Evolutionary conservation across 352 stramenopile genomes (phyloP).

Genomic region (Phytophthora idaei): DNA sequence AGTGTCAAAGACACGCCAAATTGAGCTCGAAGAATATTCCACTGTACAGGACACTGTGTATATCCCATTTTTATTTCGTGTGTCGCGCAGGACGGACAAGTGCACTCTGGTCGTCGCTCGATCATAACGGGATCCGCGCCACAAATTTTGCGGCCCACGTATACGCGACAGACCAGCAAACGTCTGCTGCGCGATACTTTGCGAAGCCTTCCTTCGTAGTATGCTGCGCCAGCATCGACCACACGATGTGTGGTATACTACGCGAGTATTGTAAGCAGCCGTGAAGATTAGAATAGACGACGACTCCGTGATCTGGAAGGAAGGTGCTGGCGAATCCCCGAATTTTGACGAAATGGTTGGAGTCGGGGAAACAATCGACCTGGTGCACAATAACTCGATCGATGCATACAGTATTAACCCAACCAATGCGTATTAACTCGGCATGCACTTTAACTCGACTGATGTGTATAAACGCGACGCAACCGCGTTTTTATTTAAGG

Average conservation of each 20-base stretch:
- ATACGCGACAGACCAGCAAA: slow-evolving; percentile 9
- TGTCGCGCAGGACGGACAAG: neutral
- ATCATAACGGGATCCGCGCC: slow-evolving; percentile 1
- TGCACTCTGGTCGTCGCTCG: neutral
- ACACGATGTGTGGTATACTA: neutral
- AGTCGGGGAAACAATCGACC: neutral
- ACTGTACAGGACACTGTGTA: neutral
- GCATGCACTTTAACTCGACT: too few species aligned
- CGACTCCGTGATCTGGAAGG: neutral
- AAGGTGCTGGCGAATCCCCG: too few species aligned
- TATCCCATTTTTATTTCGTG: neutral
- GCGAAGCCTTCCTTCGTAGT: neutral
- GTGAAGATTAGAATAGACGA: neutral
- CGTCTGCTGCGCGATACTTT: neutral
- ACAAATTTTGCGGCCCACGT: slow-evolving; percentile 3
- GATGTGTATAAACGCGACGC: too few species aligned
- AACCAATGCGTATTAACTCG: too few species aligned
- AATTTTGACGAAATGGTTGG: too few species aligned
- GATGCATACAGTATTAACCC: neutral
- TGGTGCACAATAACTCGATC: too few species aligned
- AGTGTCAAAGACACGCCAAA: neutral
- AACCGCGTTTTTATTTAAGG: too few species aligned
- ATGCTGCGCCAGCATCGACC: neutral
- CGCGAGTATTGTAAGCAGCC: neutral
- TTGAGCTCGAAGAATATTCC: neutral